phyloP scores from a whole-genome alignment of 1,139 yeast species.

The Suhomyces chickasaworum region DNA sequence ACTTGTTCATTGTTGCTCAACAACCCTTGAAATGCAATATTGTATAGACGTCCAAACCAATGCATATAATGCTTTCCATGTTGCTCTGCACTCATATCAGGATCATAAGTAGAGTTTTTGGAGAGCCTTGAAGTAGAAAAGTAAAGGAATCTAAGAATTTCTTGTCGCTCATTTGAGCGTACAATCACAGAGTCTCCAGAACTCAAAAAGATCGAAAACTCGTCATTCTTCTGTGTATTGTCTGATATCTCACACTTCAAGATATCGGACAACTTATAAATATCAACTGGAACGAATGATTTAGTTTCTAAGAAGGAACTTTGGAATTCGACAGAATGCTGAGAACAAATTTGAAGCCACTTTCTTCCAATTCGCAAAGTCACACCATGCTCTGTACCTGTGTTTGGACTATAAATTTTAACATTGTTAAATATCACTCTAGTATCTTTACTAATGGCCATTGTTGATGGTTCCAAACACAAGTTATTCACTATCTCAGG shows the following conservation, averaged over 20 bases:
- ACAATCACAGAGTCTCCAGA: constrained; percentile 51
- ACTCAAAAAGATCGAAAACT: constrained; percentile 57
- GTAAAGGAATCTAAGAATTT: constrained; percentile 67
- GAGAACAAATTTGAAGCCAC: constrained; percentile 60
- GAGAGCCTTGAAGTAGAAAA: constrained; percentile 61
- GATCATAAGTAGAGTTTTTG: constrained; percentile 24
- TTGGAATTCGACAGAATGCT: constrained; percentile 27
- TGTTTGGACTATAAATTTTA: constrained; percentile 45
- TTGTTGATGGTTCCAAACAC: constrained; percentile 48
- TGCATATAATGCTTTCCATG: constrained; percentile 22
- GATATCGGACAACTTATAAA: constrained; percentile 53
- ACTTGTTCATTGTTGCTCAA: constrained; percentile 60
- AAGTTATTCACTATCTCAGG: constrained; percentile 49
- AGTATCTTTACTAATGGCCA: constrained; percentile 50
- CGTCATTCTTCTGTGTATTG: constrained; percentile 28
- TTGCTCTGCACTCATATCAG: constrained; percentile 12
- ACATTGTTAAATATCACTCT: constrained; percentile 65
- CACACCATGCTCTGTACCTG: constrained; percentile 46
- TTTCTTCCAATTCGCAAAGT: constrained; percentile 70
- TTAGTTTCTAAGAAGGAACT: constrained; percentile 28
- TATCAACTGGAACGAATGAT: constrained; percentile 53
- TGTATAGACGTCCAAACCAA: constrained; percentile 62
- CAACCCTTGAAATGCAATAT: constrained; percentile 69
- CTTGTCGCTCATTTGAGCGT: constrained; percentile 62
- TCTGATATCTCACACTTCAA: constrained; percentile 53